A percentile compares a stretch with the other conserved stretches of the same genome.
Conservation (phyloP, 306 rosid species). For the Astragalus glycyphyllos region DNA sequence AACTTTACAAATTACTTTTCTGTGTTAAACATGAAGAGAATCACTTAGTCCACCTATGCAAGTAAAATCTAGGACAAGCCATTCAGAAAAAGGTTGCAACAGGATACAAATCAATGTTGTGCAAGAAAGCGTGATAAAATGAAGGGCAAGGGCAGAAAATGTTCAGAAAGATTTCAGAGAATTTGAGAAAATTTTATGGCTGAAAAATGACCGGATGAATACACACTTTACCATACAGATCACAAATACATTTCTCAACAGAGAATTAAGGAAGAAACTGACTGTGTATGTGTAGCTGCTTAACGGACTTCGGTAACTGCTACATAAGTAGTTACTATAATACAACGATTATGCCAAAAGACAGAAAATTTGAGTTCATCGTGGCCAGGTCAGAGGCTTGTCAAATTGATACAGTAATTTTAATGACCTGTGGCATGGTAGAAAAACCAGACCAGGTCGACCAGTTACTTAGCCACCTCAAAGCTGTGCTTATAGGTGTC, state of each 20-base stretch:
- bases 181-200: neutral
- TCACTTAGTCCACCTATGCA: constrained; percentile 6
- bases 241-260: neutral
- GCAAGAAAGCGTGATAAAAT: neutral
- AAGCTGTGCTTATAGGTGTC: neutral
- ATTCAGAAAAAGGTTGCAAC: neutral
- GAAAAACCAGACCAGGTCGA: neutral
- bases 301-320: neutral
- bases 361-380: neutral
- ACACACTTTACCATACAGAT: neutral
- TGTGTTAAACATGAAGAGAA: neutral
- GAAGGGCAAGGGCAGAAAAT: neutral
- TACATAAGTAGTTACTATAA: neutral
- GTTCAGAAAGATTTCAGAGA: neutral
- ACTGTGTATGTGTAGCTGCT: neutral
- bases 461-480: neutral
- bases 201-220: neutral
- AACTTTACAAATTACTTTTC: constrained; percentile 17
- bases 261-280: neutral
- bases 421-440: constrained; percentile 5
- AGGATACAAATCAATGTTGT: neutral
- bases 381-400: constrained; percentile 5
- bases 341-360: constrained; percentile 5
- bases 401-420: neutral
- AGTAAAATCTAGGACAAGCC: neutral